These are phyloP conservation scores for Botrytis sinoallii DNA, from an alignment of 2,329 filamentous ascomycete species.

Conservation along the genomic window DNA sequence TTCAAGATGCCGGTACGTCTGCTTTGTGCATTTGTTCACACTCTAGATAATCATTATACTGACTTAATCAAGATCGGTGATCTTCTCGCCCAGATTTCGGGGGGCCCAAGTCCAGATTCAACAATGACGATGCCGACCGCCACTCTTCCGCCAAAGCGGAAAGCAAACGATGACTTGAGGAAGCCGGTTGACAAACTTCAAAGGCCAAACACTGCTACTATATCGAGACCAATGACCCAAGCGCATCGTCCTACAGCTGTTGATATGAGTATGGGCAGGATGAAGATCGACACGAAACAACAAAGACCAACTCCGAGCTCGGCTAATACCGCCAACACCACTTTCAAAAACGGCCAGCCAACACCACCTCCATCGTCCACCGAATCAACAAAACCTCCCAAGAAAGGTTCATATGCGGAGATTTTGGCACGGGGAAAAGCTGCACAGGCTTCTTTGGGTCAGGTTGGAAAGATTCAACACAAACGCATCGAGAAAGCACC, in stretches of 20 bases:
- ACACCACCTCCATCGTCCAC: constrained; percentile 28
- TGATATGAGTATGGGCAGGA: constrained; percentile 27
- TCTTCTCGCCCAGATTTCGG: constrained; percentile 60
- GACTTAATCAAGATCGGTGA: constrained; percentile 49
- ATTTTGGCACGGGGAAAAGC: constrained; percentile 70
- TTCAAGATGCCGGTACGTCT: constrained; percentile 33
- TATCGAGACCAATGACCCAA: constrained; percentile 27
- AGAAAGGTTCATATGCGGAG: constrained; percentile 72
- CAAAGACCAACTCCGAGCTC: constrained; percentile 19
- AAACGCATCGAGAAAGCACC: constrained; percentile 66
- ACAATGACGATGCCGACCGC: constrained; percentile 32
- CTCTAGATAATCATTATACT: constrained; percentile 23
- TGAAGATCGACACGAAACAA: constrained; percentile 25
- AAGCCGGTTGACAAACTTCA: constrained; percentile 44
- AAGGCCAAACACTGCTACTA: constrained; percentile 35
- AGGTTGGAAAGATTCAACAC: constrained; percentile 70
- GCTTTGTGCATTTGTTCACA: not conserved
- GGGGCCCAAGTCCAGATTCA: constrained; percentile 42
- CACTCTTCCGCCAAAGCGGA: constrained; percentile 49
- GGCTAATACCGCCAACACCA: constrained; percentile 19
- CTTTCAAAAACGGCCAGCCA: constrained; percentile 32
- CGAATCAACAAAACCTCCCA: constrained; percentile 46
- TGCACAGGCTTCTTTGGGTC: constrained; percentile 56
- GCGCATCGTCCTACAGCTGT: constrained; percentile 24
- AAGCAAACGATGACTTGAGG: constrained; percentile 52